Evolutionary conservation across 2,329 filamentous ascomycete genomes (phyloP), one percentile per base, ranked within the genome.

Genomic region (Fusarium citri): DNA sequence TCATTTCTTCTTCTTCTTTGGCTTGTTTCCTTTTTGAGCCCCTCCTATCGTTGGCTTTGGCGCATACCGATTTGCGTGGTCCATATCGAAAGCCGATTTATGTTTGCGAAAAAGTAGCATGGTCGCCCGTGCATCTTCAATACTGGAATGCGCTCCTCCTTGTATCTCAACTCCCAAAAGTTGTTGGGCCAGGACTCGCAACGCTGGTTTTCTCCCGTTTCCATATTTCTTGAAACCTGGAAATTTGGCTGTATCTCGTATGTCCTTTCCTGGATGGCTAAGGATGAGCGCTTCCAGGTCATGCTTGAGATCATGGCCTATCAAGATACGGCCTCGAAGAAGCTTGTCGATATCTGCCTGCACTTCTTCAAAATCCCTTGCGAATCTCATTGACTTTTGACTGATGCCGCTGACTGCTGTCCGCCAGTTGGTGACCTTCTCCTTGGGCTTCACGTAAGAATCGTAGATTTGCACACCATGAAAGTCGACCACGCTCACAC

Each of bases 401-500:
- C 88, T 87, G 65, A 99, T 91, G 9, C 96, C 96, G 66, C 92
- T 97, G 42, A 98, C 91, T 65, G 87, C 84, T 5, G 94, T 98
- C 66, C 96, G 89, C 91, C 94, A 99, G 80, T 99, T 93, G 16
- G 92, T 94, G 3, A 99, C 93, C 58, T 83, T 84, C 76, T 94
- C 90, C 63, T 89, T 89, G 1, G 93, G 92, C 56, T 88, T 87
- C 12, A 98, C 96, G 77, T 92, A 98, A 15, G 93, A 95, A 83
- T 99, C 96, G 85, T 98, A 98, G 47, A 99, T 83, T 79, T 97
- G 94, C 28, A 92, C 88, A 20, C 94, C 94, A 78, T 98, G 94
- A 80, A 94, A 99, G 80, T 98, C 97, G 72, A 98, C 94, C 18
- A 97, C 83, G 76, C 93, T 97, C 58, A 95, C 93, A 48, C 96